Base-by-base conservation (phyloP, 352 stramenopile species). In the Thraustotheca clavata region DNA sequence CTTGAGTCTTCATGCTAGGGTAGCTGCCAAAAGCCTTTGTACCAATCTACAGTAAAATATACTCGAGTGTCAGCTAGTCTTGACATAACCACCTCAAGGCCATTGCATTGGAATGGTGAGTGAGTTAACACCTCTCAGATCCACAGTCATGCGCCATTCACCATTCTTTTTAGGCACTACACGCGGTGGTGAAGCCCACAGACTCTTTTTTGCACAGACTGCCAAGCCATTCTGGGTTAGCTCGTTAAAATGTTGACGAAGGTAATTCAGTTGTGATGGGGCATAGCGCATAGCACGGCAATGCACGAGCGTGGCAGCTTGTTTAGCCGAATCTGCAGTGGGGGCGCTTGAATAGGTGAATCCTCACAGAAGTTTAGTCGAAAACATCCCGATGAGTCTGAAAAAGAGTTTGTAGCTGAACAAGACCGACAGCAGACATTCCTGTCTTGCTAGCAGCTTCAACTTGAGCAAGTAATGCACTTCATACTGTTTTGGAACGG, bases 131-230 rank as follows among this genome's bases (percentile, higher is more conserved):
- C 24, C 48, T 12, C 60, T 34, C 40, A 69, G 26, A 31, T 69
- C 50, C 16, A 69, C 50, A 16, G 48, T 67, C 62, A 69, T 67
- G 18, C 59, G 55, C 26, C 50, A 34, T 26, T 33, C 67, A 32
- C 26, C 65, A 27, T 54, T 41, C 35, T 71, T 68, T 27, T 71
- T 71, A 4, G 40, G 38, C 4, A 71, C 63, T n/a, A 74, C 60
- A 7, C 60, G 43, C 14, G 63, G 47, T 26, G 69, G 48, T 16
- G 49, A 71, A 18, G 36, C 62, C 63, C 63, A 71, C 4, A 49
- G n/a, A 29, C 38, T 67, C 16, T 43, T 20, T n/a, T 27, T 26
- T 29, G 59, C 69, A 33, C 48, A 41, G 18, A 50, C 46, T 11
- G 69, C 31, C 4, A 71, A 49, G 24, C 48, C 48, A 12, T 34